Evolutionary conservation across 2,329 filamentous ascomycete genomes (phyloP).

Genomic region (Onygena corvina): DNA sequence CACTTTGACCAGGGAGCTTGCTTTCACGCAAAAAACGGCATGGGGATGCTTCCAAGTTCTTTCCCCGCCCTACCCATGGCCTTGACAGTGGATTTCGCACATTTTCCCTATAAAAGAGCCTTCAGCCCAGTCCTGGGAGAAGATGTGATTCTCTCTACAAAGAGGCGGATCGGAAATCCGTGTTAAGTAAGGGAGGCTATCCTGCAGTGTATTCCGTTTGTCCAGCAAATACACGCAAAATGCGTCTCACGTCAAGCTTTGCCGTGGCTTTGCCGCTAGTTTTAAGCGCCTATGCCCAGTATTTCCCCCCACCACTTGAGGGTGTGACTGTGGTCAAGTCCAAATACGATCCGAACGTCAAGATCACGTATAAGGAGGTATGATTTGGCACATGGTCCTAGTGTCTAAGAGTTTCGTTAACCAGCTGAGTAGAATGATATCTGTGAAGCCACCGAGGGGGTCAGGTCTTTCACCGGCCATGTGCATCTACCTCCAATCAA

Average conservation of each 20-base stretch:
- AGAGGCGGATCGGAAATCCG: not conserved
- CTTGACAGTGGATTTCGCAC: not conserved
- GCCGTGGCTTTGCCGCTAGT: conserved; percentile 4
- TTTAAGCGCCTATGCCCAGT: conserved; percentile 6
- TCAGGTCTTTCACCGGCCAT: conserved; percentile 15
- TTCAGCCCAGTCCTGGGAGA: not conserved
- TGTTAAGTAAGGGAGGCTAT: not conserved
- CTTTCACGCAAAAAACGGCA: not conserved
- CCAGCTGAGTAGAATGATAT: conserved; percentile 9
- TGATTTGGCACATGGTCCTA: not conserved
- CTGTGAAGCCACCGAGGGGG: conserved; percentile 12
- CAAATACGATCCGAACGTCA: conserved; percentile 28
- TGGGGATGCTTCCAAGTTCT: not conserved
- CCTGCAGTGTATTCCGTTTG: not conserved
- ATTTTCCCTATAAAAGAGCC: not conserved
- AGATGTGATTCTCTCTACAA: not conserved
- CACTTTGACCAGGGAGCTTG: not conserved
- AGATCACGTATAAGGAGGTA: conserved; percentile 39
- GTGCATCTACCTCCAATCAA: conserved; percentile 15
- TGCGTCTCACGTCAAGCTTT: conserved; percentile 7
- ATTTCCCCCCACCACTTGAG: conserved; percentile 32
- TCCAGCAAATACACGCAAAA: not conserved
- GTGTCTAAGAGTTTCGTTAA: not conserved
- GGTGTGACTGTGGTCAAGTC: conserved; percentile 33
- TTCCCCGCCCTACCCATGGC: not conserved